A percentile compares a stretch with the other conserved stretches of the same genome.
These are phyloP conservation scores for Paracoccidioides lutzii DNA, from an alignment of 2,329 filamentous ascomycete species.

Conservation along the genomic window DNA sequence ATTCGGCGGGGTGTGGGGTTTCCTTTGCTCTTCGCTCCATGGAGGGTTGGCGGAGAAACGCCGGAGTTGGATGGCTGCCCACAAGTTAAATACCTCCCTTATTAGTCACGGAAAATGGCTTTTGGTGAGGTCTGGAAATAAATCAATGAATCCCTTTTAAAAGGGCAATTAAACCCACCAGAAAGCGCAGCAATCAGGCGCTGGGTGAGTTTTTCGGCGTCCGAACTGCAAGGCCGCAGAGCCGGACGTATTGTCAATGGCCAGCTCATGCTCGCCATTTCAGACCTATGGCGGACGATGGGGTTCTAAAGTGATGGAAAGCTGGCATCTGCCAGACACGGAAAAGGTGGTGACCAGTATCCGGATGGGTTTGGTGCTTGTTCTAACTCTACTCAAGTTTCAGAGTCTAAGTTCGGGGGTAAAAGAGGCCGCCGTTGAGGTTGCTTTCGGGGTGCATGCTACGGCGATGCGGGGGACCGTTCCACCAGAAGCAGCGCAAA, in stretches of 20 bases:
- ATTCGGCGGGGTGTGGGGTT: conserved; percentile 1
- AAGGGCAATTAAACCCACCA: conserved; percentile 5
- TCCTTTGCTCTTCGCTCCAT: conserved; percentile 5
- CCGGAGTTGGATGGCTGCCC: conserved; percentile 6
- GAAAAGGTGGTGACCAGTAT: not conserved
- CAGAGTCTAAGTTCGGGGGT: not conserved
- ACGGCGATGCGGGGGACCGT: not conserved
- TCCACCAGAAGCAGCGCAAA: not conserved
- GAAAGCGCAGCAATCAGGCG: conserved; percentile 6
- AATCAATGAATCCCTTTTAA: not conserved
- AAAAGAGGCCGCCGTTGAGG: not conserved
- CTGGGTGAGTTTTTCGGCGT: conserved; percentile 4
- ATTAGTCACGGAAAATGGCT: not conserved
- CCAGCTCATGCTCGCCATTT: conserved; percentile 1
- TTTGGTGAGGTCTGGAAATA: not conserved
- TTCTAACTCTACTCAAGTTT: not conserved
- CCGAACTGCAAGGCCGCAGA: conserved; percentile 5
- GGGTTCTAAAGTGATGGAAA: not conserved
- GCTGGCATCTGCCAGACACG: conserved; percentile 2
- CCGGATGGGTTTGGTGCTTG: not conserved
- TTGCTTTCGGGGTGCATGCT: not conserved
- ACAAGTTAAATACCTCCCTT: not conserved
- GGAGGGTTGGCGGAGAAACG: conserved; percentile 8
- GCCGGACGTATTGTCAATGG: conserved; percentile 7
- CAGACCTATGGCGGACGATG: not conserved